Percentiles rank a stretch among this genome's conserved stretches.
Conservation (phyloP, 106 monocot genomes). For the Phalaenopsis aphrodite region DNA sequence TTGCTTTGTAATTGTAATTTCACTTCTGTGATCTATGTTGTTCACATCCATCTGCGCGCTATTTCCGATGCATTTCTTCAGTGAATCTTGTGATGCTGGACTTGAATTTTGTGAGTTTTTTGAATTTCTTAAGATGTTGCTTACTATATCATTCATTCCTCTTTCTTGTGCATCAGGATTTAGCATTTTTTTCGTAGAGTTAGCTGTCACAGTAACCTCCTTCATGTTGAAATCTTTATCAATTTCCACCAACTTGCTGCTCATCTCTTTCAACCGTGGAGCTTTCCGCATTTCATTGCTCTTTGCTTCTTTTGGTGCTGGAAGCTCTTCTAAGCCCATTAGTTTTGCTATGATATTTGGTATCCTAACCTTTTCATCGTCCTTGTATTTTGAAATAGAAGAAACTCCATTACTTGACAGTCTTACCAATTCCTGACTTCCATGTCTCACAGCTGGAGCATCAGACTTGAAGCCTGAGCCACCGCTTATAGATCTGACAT, state of each 20-base stretch:
- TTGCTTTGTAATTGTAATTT: neutral
- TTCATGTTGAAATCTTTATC: neutral
- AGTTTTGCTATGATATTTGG: conserved; percentile 76
- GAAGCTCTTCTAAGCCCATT: conserved; percentile 85
- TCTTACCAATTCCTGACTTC: conserved; percentile 6
- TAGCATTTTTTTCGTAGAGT: neutral
- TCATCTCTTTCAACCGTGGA: conserved; percentile 13
- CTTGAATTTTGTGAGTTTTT: conserved; percentile 1
- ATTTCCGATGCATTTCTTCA: neutral
- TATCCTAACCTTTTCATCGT: conserved; percentile 42
- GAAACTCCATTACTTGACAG: neutral
- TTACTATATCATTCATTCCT: conserved; percentile 5
- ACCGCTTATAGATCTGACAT: conserved; percentile 15
- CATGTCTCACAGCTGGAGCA: neutral
- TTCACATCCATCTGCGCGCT: conserved; percentile 5
- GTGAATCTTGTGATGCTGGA: conserved; percentile 1
- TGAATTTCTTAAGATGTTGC: conserved; percentile 4
- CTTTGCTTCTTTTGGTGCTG: conserved; percentile 25
- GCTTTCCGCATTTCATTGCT: conserved; percentile 11
- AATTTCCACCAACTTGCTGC: neutral
- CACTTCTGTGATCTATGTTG: conserved; percentile 4
- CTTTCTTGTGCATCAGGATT: conserved; percentile 9
- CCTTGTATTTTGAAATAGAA: neutral
- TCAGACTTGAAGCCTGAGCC: conserved; percentile 8
- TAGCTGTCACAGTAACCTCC: neutral